Evolutionary conservation across 345 rosid species (phyloP), one percentile per base, ranked within the genome.

Genomic region (Mangifera indica): DNA sequence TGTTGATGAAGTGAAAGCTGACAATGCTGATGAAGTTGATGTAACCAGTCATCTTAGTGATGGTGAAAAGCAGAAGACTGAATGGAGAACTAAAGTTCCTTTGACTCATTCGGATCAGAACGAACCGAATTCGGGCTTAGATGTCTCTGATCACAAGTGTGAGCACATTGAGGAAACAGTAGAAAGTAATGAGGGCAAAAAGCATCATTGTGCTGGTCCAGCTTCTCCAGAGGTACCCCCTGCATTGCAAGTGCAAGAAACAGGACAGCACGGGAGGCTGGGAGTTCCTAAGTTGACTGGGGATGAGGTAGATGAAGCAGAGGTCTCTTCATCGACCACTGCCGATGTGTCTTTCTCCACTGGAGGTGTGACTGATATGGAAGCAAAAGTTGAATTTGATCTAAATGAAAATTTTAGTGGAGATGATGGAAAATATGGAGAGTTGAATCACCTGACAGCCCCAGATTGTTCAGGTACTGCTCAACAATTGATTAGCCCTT

Each of bases 341-440:
- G 63, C 74, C 5, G 83, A 70, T 69, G 69, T 73, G 77, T 40
- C 86, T 68, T 52, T 26, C 14, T 69, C 82, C 63, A 64, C 72
- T 55, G 65, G 58, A 5, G 88, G 69, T 48, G 81, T 77, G 3
- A 72, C 83, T 42, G 86, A 79, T 60, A 69, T 69, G 74, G 93
- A 86, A 66, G 83, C 75, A 51, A 92, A 87, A 84, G 81, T 92
- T 22, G 88, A 78, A 71, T 94, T 94, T 82, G 98, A 94, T 69
- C 72, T 94, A 70, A 94, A 94, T 77, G 95, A 94, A 86, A 95
- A 91, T 66, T 79, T 91, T 51, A 65, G 60, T 59, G 78, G 80
- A 0, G 97, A 92, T 34, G 97, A 91, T 65, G 81, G 84, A 40
- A 83, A 74, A 73, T 72, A 59, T 21, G 84, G 71, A 45, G 3